Evolutionary conservation across 169 alveolate genomes (phyloP).

Genomic region (Plasmodium vinckei): DNA sequence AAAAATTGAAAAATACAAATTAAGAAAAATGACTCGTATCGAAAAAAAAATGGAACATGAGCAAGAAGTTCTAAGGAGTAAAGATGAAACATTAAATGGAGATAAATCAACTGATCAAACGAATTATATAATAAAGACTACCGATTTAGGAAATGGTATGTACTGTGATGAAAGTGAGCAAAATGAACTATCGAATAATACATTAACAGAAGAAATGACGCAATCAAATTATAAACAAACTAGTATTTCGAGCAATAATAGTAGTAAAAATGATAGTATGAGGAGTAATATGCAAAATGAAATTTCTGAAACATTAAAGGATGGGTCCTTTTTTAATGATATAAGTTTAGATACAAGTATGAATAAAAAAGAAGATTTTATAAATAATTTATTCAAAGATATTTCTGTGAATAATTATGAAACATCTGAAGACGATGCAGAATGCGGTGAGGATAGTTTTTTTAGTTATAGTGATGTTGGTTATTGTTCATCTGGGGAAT

Average conservation of each 20-base stretch:
- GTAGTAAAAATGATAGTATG: slow-evolving; percentile 8
- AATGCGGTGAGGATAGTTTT: slow-evolving; percentile 65
- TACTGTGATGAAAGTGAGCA: background rate
- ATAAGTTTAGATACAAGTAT: background rate
- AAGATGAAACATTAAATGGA: background rate
- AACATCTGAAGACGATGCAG: slow-evolving; percentile 56
- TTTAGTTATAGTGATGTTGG: slow-evolving; percentile 64
- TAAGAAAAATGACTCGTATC: background rate
- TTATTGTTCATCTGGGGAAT: slow-evolving; percentile 11
- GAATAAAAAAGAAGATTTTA: background rate
- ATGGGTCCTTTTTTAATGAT: background rate
- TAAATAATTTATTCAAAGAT: slow-evolving; percentile 24
- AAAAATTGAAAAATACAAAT: slow-evolving; percentile 21
- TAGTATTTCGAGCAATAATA: slow-evolving; percentile 8
- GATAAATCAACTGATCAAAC: background rate
- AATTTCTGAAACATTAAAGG: slow-evolving; percentile 23
- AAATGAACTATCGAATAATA: background rate
- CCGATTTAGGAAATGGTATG: background rate
- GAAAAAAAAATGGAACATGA: no score
- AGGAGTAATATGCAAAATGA: background rate
- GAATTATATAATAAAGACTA: background rate
- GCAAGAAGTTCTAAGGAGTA: background rate
- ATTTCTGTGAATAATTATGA: slow-evolving; percentile 22
- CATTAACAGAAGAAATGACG: slow-evolving; percentile 13
- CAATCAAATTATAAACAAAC: background rate